Base-by-base conservation (phyloP, 352 stramenopile genomes). In the Pythium phragmitis region DNA sequence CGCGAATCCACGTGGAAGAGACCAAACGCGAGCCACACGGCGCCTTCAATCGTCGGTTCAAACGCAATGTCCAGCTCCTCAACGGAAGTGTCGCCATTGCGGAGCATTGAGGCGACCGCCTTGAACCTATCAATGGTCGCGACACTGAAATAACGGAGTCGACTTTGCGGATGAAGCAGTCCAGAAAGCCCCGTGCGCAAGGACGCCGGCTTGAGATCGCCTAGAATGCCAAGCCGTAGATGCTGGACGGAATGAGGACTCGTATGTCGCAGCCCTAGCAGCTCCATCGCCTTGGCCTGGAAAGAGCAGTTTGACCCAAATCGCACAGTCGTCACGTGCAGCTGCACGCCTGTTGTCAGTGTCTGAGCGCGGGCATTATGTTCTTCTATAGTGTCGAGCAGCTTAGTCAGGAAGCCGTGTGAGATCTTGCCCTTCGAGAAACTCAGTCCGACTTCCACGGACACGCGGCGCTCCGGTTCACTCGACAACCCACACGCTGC, bases 1-100 rank as follows among this genome's bases (percentile, higher is more conserved):
- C 58, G 37, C 5, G 73, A 76, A 55, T 81, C 73, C 0, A 57
- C 63, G 26, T 85, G 76, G 57, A 84, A 80, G 0, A 75, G 51
- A 17, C 63, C 67, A 21, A 75, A 60, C 19, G 69, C 76, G 53
- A 85, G 70, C 76, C 76, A 85, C 11, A 55, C 56, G 6, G 58
- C 58, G 28, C 53, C 34, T 23, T 65, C 58, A 9, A 52, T 21
- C 21, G 48, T 65, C 21, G 49, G 37, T 16, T 57, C 45, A 17
- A 42, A 53, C 36, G 21, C 37, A 16, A 65, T 21, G 19, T 65
- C 49, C 8, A 65, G 39, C 39, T 43, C 49, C 4, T 46, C 39
- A 13, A 64, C 2, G n/a, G 12, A 39, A 14, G 58, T 50, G 11
- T 50, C 26, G 30, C 30, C 48, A 30, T 49, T 46, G 36, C 58